Percentiles rank a stretch among this genome's conserved stretches.
These are phyloP conservation scores for Quercus lobata DNA, from an alignment of 331 rosid species.

Conservation along the genomic window DNA sequence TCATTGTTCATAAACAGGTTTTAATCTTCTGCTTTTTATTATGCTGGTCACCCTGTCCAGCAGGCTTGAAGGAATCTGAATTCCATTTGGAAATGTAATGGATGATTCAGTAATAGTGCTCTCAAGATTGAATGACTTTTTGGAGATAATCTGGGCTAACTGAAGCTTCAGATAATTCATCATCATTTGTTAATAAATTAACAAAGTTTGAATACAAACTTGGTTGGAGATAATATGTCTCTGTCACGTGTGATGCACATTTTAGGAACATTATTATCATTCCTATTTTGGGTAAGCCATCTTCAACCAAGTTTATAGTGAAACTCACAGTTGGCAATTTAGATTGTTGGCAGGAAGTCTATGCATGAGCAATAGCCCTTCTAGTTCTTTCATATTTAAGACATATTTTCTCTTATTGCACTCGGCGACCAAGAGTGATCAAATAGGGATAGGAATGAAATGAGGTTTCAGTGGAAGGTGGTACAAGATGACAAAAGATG, in stretches of 20 bases:
- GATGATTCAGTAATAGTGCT: constrained; percentile 22
- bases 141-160: constrained; percentile 27
- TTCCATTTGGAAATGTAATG: constrained; percentile 54
- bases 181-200: constrained; percentile 38
- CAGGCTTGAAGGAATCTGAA: constrained; percentile 43
- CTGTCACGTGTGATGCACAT: too few relatives aligned
- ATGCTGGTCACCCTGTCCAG: constrained; percentile 44
- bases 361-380: constrained; percentile 17
- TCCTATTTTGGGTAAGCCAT: too few relatives aligned
- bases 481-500: background rate
- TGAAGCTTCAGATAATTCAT: constrained; percentile 40
- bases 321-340: too few relatives aligned
- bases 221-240: too few relatives aligned
- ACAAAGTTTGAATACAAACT: too few relatives aligned
- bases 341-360: constrained; percentile 19
- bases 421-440: background rate
- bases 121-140: constrained; percentile 53
- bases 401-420: background rate
- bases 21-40: constrained; percentile 36
- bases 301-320: too few relatives aligned
- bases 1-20: constrained; percentile 50
- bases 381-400: background rate
- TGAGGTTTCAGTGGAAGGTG: background rate
- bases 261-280: too few relatives aligned
- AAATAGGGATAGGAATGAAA: background rate